Evolutionary conservation across 345 rosid genomes (phyloP), one percentile per base, ranked within the genome.

Genomic region (Firmiana major): DNA sequence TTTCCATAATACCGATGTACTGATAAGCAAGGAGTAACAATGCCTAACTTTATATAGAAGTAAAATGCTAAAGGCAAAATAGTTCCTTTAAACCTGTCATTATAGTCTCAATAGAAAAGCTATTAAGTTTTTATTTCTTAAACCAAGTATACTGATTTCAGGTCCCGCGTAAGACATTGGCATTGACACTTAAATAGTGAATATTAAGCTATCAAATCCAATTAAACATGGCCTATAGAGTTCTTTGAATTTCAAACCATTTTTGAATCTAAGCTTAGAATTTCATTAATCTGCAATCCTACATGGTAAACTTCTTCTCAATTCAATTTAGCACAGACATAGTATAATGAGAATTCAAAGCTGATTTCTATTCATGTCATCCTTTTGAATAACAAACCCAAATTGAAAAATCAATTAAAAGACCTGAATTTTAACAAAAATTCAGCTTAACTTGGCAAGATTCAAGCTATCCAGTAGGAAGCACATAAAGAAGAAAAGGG

Each of bases 381-480:
- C 57, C 22, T 51, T 22, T 28, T 11, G 8, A 26, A 26, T 17
- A 21, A 66, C 63, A 51, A 71, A 75, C 65, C 70, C 42, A 34
- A 48, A 76, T 71, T 60, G 34, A 34, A 6, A 22, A 71, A 75
- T 26, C 74, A 64, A 54, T 43, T 63, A 10, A 73, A 63, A 15
- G 5, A n/a, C 34, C 21, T n/a, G 45, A 53, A 55, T 54, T 57
- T 8, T 6, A 49, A 48, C 16, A 16, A 69, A 53, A 54, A 48
- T 22, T 9, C 51, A 63, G 48, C 16, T 6, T 0, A 43, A 19
- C 2, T 42, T 43, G 53, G n/a, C 48, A 40, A 26, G 46, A 77
- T 38, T 22, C 31, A 60, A 68, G 12, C 16, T 6, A 58, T 28
- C 24, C 31, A 59, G 3, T 5, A 78, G 15, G 9, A 76, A 8